These are phyloP conservation scores for Trifolium dubium DNA, from an alignment of 306 rosid species.

Conservation along the genomic window DNA sequence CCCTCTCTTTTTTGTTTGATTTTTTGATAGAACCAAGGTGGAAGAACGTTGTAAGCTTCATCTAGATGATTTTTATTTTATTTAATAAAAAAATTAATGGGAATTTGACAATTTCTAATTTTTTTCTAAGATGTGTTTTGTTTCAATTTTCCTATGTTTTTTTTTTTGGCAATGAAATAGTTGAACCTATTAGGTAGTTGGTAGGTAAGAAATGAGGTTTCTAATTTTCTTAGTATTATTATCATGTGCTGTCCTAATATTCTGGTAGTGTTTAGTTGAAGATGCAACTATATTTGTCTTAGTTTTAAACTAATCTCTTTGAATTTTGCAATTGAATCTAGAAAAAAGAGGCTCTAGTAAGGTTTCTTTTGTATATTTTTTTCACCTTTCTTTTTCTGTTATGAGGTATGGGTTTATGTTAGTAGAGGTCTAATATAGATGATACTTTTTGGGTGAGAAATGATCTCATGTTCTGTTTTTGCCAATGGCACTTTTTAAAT, in stretches of 20 bases:
- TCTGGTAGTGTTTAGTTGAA: slow-evolving; percentile 45
- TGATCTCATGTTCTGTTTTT: slow-evolving; percentile 21
- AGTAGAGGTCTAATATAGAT: slow-evolving; percentile 17
- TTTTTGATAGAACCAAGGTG: slow-evolving; percentile 20
- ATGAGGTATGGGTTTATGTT: slow-evolving; percentile 4
- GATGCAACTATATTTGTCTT: slow-evolving; percentile 35
- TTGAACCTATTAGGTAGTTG: slow-evolving; percentile 58
- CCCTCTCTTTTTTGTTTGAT: not conserved
- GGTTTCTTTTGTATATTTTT: not conserved
- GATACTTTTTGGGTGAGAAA: slow-evolving; percentile 35
- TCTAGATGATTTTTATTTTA: slow-evolving; percentile 1
- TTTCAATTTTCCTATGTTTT: slow-evolving; percentile 28
- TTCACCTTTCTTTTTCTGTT: slow-evolving; percentile 1
- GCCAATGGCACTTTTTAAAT: slow-evolving; percentile 16
- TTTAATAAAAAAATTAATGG: not conserved
- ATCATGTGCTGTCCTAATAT: slow-evolving; percentile 10
- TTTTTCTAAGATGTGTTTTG: slow-evolving; percentile 29
- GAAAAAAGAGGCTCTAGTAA: slow-evolving; percentile 9
- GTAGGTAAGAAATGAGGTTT: slow-evolving; percentile 60
- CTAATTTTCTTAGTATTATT: slow-evolving; percentile 29
- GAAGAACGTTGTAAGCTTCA: slow-evolving; percentile 17
- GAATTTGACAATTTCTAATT: slow-evolving; percentile 28
- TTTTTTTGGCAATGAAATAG: slow-evolving; percentile 51
- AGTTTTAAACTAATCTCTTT: slow-evolving; percentile 28
- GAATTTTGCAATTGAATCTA: slow-evolving; percentile 25